Evolutionary conservation across 306 rosid genomes (phyloP), one percentile per base, ranked within the genome.

Genomic region (Cicer pinnatifidum): DNA sequence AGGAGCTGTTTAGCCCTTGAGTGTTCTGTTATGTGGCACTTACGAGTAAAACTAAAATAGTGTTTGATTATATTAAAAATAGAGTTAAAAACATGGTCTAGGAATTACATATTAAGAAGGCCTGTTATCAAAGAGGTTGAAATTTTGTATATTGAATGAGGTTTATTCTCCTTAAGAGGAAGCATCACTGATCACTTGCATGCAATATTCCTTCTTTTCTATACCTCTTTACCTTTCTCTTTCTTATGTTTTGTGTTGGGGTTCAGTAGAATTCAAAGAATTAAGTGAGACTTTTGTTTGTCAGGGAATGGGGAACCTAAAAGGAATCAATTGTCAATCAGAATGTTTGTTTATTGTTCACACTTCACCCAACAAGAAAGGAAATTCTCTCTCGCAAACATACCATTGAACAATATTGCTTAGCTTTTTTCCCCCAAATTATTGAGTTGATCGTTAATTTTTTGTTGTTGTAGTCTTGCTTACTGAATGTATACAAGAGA

Each of bases 401-500:
- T 53, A 19, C 8, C 59, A 53, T 17, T 53, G 59, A 53, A 53
- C 28, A 17, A 53, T 52, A 52, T 16, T 53, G 59, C 59, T 53
- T 17, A 53, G 35, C 33, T 15, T 12, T 47, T 47, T 47, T 0
- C 9, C 10, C 35, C 28, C 28, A 53, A 16, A 15, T 53, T 53
- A 28, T 15, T 52, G 10, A 52, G 7, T 52, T 17, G 23, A 9
- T 15, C 11, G 8, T 8, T 15, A 3, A 28, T 9, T 6, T 52
- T 52, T 19, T 53, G 6, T 11, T 8, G 7, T 19, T 12, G 8
- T 53, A 15, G 33, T 9, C 2, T 53, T 53, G 64, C 41, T 57
- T 23, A 57, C 63, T 57, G 64, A 23, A 57, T 23, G 23, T 57
- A 51, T 51, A 51, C 5, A 51, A 15, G 28, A 51, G 58, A 57